Evolutionary conservation across 2,329 filamentous ascomycete genomes (phyloP).

Genomic region (Fusarium denticulatum): DNA sequence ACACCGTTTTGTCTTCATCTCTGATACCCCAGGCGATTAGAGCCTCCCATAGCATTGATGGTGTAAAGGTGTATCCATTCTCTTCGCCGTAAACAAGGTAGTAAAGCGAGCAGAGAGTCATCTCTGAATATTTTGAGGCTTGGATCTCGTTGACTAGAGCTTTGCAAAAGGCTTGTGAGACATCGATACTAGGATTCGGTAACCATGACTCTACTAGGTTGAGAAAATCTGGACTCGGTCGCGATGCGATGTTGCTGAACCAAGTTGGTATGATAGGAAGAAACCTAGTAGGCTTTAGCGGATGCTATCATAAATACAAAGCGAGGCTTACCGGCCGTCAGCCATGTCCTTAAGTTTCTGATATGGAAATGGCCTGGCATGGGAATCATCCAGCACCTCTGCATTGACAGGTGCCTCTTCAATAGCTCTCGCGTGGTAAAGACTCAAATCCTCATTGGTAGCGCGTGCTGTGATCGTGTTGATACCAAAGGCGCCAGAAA

Average conservation of each 20-base stretch:
- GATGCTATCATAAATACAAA: fast-evolving
- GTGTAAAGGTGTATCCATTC: background rate
- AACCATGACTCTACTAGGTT: background rate
- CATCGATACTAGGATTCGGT: background rate
- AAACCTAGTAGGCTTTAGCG: background rate
- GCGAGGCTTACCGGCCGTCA: background rate
- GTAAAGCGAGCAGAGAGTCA: background rate
- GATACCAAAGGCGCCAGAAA: fast-evolving
- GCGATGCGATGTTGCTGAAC: background rate
- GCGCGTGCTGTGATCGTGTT: fast-evolving
- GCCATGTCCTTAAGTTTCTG: background rate
- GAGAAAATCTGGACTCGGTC: background rate
- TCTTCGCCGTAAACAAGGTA: background rate
- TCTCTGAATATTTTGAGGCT: background rate
- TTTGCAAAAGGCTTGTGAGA: background rate
- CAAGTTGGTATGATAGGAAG: background rate
- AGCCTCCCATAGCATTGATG: background rate
- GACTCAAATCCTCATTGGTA: background rate
- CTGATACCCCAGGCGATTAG: background rate
- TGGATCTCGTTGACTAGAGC: background rate
- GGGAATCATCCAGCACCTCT: background rate
- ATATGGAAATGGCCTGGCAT: background rate
- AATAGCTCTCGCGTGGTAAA: background rate
- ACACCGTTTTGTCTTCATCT: background rate
- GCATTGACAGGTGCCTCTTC: background rate